These are phyloP conservation scores for Lizonia empirigonia DNA, from an alignment of 2,329 filamentous ascomycete species.

Conservation along the genomic window DNA sequence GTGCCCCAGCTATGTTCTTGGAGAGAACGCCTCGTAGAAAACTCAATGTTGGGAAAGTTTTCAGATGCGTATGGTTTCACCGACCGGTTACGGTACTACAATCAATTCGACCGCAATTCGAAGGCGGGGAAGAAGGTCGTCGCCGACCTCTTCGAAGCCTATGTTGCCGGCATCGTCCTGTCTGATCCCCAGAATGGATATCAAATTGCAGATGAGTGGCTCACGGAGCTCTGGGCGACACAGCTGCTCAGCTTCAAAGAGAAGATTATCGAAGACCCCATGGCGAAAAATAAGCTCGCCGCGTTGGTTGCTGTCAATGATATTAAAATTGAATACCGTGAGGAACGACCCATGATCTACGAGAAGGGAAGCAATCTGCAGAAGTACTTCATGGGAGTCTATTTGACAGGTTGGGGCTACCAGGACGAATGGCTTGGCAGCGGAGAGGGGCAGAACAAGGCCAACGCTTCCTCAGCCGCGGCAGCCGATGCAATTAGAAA, in stretches of 20 bases:
- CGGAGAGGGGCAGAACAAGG: constrained; percentile 69
- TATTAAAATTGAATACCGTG: constrained; percentile 52
- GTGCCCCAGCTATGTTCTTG: constrained; percentile 75
- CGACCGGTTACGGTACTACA: constrained; percentile 62
- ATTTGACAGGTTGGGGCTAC: constrained; percentile 72
- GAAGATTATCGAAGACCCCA: constrained; percentile 43
- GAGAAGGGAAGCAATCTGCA: constrained; percentile 55
- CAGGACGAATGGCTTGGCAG: constrained; percentile 65
- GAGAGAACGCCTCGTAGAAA: constrained; percentile 80
- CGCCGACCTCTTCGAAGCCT: constrained; percentile 90
- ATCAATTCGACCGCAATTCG: constrained; percentile 36
- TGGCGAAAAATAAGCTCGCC: constrained; percentile 49
- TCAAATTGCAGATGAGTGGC: constrained; percentile 67
- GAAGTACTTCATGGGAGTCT: constrained; percentile 67
- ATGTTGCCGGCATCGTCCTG: constrained; percentile 78
- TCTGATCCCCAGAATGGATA: constrained; percentile 69
- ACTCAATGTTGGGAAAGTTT: constrained; percentile 74
- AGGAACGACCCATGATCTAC: constrained; percentile 60
- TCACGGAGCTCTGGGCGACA: constrained; percentile 73
- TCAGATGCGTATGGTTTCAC: constrained; percentile 74
- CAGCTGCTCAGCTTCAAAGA: constrained; percentile 39
- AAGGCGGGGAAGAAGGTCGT: constrained; percentile 67
- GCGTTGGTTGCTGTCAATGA: constrained; percentile 41
- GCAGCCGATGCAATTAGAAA: constrained; percentile 66
- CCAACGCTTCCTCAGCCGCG: constrained; percentile 70